These are phyloP conservation scores for Fusarium sp. DNA, from an alignment of 2,329 filamentous ascomycete genomes.

Conservation along the genomic window DNA sequence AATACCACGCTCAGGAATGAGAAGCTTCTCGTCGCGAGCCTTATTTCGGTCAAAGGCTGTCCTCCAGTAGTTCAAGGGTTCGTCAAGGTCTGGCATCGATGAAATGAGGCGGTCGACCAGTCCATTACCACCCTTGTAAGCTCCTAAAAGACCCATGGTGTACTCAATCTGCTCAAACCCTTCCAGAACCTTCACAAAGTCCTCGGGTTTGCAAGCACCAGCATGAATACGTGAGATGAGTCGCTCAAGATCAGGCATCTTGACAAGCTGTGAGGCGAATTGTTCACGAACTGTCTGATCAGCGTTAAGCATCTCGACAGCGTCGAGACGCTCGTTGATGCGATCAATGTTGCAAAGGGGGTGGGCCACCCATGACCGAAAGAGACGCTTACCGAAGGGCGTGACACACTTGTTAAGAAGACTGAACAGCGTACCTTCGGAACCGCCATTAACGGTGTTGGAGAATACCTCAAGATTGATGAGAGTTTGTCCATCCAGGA, in stretches of 20 bases:
- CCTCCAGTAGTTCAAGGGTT: slow-evolving; percentile 85
- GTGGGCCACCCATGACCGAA: slow-evolving; percentile 97
- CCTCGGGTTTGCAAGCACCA: slow-evolving; percentile 86
- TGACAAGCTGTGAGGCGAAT: slow-evolving; percentile 88
- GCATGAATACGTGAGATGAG: slow-evolving; percentile 96
- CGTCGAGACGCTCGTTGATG: slow-evolving; percentile 94
- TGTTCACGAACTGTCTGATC: slow-evolving; percentile 84
- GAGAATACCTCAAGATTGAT: slow-evolving; percentile 98
- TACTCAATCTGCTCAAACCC: slow-evolving; percentile 99
- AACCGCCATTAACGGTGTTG: slow-evolving; percentile 88
- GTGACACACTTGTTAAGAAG: slow-evolving; percentile 95
- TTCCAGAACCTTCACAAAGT: slow-evolving; percentile 93
- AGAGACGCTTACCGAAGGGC: slow-evolving; percentile 94
- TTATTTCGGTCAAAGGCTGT: slow-evolving; percentile 87
- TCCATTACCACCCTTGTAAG: slow-evolving; percentile 81
- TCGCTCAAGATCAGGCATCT: slow-evolving; percentile 93
- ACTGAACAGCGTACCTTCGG: slow-evolving; percentile 88
- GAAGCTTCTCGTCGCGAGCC: slow-evolving; percentile 81
- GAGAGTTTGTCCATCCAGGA: slow-evolving; percentile 94
- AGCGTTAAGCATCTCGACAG: slow-evolving; percentile 90
- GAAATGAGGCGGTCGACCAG: slow-evolving; percentile 86
- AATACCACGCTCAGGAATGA: slow-evolving; percentile 87
- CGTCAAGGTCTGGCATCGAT: slow-evolving; percentile 85
- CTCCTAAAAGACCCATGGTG: slow-evolving; percentile 82
- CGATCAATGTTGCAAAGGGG: slow-evolving; percentile 86